A percentile compares a stretch with the other conserved stretches of the same genome.
These are phyloP conservation scores for Porcisia hertigi DNA, from an alignment of 208 protist genomes.

Conservation along the genomic window DNA sequence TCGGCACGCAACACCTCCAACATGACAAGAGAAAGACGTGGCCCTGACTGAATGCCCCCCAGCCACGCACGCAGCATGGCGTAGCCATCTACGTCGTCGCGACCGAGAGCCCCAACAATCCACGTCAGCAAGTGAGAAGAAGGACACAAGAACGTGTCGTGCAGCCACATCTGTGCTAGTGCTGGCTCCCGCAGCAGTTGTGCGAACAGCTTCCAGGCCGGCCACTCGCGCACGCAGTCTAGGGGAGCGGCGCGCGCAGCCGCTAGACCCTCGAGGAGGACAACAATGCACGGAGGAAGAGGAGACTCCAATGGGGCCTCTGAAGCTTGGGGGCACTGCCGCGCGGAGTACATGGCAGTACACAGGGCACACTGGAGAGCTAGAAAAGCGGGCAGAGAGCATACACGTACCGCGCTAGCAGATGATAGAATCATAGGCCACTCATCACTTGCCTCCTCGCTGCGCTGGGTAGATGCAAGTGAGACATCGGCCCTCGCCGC, in stretches of 20 bases:
- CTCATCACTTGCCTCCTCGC: not conserved
- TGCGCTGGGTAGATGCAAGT: not conserved
- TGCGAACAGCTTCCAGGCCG: slow-evolving; percentile 18
- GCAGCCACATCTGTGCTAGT: slow-evolving; percentile 39
- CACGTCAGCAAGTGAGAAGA: slow-evolving; percentile 32
- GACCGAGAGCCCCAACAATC: slow-evolving; percentile 29
- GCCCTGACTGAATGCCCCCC: slow-evolving; percentile 5
- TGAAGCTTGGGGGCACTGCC: not conserved
- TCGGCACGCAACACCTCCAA: not conserved
- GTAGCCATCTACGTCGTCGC: slow-evolving; percentile 16
- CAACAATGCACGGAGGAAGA: not conserved
- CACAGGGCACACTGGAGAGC: slow-evolving; percentile 11
- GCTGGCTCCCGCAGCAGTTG: slow-evolving; percentile 16
- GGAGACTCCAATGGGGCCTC: not conserved
- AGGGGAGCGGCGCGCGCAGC: not conserved
- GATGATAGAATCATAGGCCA: slow-evolving; percentile 33
- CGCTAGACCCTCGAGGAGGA: slow-evolving; percentile 6
- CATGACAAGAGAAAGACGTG: not conserved
- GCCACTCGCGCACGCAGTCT: slow-evolving; percentile 7
- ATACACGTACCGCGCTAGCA: slow-evolving; percentile 1
- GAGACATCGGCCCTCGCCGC: not conserved
- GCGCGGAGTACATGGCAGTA: not conserved
- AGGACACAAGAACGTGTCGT: slow-evolving; percentile 30
- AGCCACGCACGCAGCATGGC: slow-evolving; percentile 10
- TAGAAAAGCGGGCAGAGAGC: slow-evolving; percentile 9